These are phyloP conservation scores for Trametes punicea DNA, from an alignment of 768 basidiomycete species.

Conservation along the genomic window DNA sequence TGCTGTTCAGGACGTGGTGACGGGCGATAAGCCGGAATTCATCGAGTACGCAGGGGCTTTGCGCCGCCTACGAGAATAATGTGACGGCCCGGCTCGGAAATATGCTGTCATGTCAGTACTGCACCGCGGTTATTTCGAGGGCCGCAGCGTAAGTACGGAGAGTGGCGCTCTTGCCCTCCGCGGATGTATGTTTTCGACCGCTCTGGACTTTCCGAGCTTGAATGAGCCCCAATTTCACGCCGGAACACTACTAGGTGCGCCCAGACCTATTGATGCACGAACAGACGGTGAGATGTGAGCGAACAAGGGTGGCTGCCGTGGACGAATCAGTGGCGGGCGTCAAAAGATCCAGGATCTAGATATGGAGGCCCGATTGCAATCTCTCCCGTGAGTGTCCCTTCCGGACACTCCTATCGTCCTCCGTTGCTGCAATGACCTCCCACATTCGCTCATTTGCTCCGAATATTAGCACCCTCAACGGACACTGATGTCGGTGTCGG, in stretches of 20 bases:
- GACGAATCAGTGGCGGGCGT: slow-evolving; percentile 1
- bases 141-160: background rate
- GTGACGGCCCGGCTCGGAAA: background rate
- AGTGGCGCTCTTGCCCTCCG: background rate
- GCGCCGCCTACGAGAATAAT: background rate
- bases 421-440: background rate
- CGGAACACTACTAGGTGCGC: background rate
- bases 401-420: slow-evolving; percentile 1
- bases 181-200: background rate
- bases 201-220: background rate
- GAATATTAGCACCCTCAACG: background rate
- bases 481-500: background rate
- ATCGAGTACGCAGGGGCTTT: background rate
- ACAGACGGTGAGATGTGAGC: background rate
- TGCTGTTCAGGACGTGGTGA: background rate
- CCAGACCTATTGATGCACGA: background rate
- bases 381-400: background rate
- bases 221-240: background rate
- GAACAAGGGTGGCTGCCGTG: background rate
- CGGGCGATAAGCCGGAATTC: background rate
- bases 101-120: background rate
- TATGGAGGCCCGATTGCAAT: slow-evolving; percentile 8
- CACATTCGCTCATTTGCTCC: background rate
- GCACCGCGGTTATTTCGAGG: background rate
- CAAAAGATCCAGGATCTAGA: background rate